A percentile compares a stretch with the other conserved stretches of the same genome.
phyloP scores from a whole-genome alignment of 345 rosid genomes.

The Psidium friedrichsthalianum region DNA sequence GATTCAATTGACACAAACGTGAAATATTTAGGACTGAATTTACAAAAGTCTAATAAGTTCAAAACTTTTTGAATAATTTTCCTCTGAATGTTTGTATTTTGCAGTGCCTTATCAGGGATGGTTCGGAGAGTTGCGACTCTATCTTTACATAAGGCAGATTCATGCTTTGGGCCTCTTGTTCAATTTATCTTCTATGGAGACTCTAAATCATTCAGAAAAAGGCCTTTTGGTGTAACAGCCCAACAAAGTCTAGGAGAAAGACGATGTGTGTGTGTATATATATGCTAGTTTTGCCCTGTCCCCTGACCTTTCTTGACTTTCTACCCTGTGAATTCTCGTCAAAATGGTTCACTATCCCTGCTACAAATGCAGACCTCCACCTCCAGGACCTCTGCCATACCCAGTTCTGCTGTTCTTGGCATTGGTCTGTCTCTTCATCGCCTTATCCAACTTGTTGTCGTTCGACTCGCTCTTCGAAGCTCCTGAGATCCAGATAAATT shows the following conservation, averaged over 20 bases:
- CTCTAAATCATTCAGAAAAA: neutral
- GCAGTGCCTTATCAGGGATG: neutral
- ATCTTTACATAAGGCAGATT: neutral
- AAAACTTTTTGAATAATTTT: too few species aligned
- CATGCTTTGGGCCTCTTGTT: neutral
- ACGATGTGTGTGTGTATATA: neutral
- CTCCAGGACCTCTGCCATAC: conserved; percentile 8
- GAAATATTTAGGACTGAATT: too few species aligned
- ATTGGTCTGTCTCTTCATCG: conserved; percentile 24
- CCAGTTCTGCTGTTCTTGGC: conserved; percentile 35
- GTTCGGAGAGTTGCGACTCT: neutral
- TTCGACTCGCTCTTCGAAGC: conserved; percentile 12
- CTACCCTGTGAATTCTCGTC: neutral
- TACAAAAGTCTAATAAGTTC: too few species aligned
- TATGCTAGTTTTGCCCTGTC: neutral
- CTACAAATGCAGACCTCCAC: conserved; percentile 3
- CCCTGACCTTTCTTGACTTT: neutral
- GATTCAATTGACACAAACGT: too few species aligned
- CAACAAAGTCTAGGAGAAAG: neutral
- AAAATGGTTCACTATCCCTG: conserved; percentile 4
- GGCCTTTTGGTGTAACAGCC: neutral
- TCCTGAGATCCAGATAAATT: conserved; percentile 21
- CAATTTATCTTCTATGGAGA: neutral
- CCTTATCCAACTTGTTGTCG: conserved; percentile 24
- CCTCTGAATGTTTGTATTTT: neutral